Base-by-base conservation (phyloP, 768 basidiomycete genomes). In the Harrya chromipes region DNA sequence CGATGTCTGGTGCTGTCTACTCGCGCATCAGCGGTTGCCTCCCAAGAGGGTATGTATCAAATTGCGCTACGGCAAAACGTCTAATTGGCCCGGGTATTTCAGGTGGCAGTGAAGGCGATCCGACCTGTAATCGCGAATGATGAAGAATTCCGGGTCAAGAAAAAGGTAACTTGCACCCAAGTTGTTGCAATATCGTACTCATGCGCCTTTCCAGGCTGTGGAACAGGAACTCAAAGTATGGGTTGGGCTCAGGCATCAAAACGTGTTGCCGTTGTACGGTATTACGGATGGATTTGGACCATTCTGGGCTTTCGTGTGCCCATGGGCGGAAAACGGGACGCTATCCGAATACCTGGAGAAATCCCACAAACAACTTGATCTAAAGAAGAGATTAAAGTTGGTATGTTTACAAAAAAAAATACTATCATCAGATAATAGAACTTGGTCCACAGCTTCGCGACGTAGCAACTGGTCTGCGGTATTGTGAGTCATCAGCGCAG, bases 251-350 rank as follows among this genome's bases (percentile, higher is more conserved):
- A 3, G 37, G 0, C 69, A 71, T 39, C 56, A 1, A 16, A 72
- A 71, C 14, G 23, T 71, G 20, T 21, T 71, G 14, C 60, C 69
- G 34, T 52, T 72, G 2, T 61, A 54, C 31, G 70, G 70, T 17
- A 42, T 58, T 8, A 43, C 61, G 3, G 12, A 6, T 6, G 62
- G 53, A 36, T 73, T 68, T 33, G 64, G 64, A 21, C 61, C 45
- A 23, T 47, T 68, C 10, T 38, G 44, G 29, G 65, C 71, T 4
- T 65, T 72, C 43, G 61, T 71, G 19, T 71, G 54, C 12, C 71
- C 69, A 0, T 70, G 71, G 70, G 56, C 61, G 20, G 61, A 59
- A 0, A 54, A 70, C 9, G 71, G 70, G 0, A 68, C 64, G 4
- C 40, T 70, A 4, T 60, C 60, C 6, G 54, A 57, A 27, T 70